phyloP scores from a whole-genome alignment of 257 asterid genomes.

The Ligustrum vulgare region DNA sequence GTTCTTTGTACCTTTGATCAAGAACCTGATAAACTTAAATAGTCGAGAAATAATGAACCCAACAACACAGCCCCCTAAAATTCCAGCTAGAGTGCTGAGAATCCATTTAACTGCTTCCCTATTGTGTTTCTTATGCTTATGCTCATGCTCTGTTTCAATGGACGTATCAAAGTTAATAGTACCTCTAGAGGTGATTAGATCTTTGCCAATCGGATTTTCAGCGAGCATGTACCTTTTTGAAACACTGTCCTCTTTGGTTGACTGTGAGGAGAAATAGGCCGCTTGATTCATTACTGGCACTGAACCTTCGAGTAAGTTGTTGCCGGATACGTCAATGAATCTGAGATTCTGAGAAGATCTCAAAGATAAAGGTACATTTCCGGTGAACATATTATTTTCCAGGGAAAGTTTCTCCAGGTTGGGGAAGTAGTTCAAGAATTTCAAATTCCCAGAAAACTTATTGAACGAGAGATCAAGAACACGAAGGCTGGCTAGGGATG shows the following conservation, averaged over 20 bases:
- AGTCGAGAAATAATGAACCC: constrained; percentile 26
- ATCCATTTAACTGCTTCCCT: constrained; percentile 24
- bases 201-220: constrained; percentile 26
- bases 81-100: constrained; percentile 40
- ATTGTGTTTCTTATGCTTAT: not conserved
- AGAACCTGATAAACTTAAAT: constrained; percentile 18
- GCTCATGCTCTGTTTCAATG: not conserved
- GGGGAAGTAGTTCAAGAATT: constrained; percentile 66
- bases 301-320: constrained; percentile 38
- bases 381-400: constrained; percentile 63
- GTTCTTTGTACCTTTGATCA: constrained; percentile 20
- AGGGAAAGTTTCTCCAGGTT: constrained; percentile 72
- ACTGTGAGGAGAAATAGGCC: constrained; percentile 12
- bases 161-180: constrained; percentile 9
- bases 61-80: constrained; percentile 26
- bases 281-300: constrained; percentile 22
- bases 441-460: constrained; percentile 53
- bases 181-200: not conserved
- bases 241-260: not conserved
- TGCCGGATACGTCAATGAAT: constrained; percentile 63
- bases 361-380: constrained; percentile 59
- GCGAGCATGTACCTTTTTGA: constrained; percentile 39
- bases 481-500: constrained; percentile 49
- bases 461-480: constrained; percentile 65
- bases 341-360: constrained; percentile 63